Evolutionary conservation across 352 stramenopile species (phyloP).

Genomic region (Phytophthora aleatoria): DNA sequence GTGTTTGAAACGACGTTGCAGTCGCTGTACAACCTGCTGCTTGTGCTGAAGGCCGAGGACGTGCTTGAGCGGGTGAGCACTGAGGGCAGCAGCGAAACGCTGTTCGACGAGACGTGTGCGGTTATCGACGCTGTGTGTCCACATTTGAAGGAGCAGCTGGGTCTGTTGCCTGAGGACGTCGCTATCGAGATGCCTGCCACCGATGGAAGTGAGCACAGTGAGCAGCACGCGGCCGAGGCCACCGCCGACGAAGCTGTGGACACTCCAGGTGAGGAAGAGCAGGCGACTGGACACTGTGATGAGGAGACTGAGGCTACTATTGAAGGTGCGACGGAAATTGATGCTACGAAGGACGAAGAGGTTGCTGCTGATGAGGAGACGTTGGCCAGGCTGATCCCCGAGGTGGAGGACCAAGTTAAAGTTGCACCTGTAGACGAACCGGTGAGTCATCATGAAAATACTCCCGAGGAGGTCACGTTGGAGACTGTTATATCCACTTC

Average conservation of each 20-base stretch:
- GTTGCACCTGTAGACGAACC: constrained; percentile 24
- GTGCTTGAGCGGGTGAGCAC: constrained; percentile 64
- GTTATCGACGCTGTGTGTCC: constrained; percentile 79
- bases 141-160: constrained; percentile 79
- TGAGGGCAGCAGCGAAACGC: constrained; percentile 45
- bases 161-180: constrained; percentile 48
- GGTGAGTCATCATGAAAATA: constrained; percentile 3
- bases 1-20: constrained; percentile 89
- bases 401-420: constrained; percentile 24
- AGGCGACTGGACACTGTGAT: constrained; percentile 1
- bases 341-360: constrained; percentile 7
- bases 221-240: constrained; percentile 8
- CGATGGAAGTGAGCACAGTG: constrained; percentile 21
- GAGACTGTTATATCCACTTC: constrained; percentile 9
- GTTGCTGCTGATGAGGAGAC: constrained; percentile 25
- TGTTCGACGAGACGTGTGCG: constrained; percentile 73
- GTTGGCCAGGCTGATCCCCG: constrained; percentile 24
- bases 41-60: constrained; percentile 82
- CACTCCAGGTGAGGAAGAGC: constrained; percentile 6
- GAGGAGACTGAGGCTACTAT: constrained; percentile 10
- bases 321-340: neutral
- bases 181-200: constrained; percentile 19
- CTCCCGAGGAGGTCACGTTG: constrained; percentile 1
- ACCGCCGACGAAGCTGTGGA: neutral
- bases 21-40: constrained; percentile 85